Evolutionary conservation across 345 rosid species (phyloP).

Genomic region (Murraya paniculata): DNA sequence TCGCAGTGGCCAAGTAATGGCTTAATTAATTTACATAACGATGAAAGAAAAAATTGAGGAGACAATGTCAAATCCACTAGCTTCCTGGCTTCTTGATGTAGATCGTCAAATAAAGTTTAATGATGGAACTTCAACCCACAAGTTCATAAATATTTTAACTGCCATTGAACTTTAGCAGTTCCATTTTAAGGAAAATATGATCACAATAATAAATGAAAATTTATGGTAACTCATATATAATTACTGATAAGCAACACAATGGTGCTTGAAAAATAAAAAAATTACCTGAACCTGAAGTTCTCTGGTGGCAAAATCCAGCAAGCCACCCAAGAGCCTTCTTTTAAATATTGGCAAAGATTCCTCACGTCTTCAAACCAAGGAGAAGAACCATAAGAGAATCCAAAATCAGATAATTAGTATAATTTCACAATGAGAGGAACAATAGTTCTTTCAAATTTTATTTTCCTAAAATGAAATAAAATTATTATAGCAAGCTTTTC

Average conservation of each 20-base stretch:
- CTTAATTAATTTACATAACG: not conserved
- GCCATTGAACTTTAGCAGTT: slow-evolving; percentile 1
- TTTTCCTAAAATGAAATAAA: not conserved
- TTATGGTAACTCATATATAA: not conserved
- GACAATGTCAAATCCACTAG: not conserved
- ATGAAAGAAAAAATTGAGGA: not conserved
- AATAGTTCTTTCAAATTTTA: not conserved
- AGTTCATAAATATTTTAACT: not conserved
- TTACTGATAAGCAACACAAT: not conserved
- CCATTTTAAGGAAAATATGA: not conserved
- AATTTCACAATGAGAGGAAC: not conserved
- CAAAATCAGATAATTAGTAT: slow-evolving; percentile 9
- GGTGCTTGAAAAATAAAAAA: not conserved
- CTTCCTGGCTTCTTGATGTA: not conserved
- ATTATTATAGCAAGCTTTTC: not conserved
- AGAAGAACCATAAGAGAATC: slow-evolving; percentile 20
- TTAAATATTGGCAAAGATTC: slow-evolving; percentile 93
- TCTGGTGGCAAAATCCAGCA: slow-evolving; percentile 95
- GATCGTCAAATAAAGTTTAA: not conserved
- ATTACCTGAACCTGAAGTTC: slow-evolving; percentile 96
- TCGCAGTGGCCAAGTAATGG: not conserved
- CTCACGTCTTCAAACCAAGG: slow-evolving; percentile 71
- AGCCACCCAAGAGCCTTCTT: slow-evolving; percentile 91
- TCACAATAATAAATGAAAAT: not conserved
- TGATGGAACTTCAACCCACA: not conserved